These are phyloP conservation scores for Rutstroemia sp. DNA, from an alignment of 2,329 filamentous ascomycete species.

Conservation along the genomic window DNA sequence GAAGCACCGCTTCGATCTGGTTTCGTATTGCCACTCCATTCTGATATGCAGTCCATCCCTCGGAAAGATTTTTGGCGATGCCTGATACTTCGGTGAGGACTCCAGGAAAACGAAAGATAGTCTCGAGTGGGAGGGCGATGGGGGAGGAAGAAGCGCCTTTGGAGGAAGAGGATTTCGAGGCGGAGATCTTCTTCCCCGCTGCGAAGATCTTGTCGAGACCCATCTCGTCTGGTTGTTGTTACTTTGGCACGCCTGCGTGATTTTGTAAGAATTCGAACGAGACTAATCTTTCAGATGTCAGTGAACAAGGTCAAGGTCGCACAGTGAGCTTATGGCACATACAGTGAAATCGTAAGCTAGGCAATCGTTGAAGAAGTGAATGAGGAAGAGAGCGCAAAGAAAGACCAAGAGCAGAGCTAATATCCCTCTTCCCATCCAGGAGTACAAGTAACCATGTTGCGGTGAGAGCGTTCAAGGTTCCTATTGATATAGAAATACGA, in stretches of 20 bases:
- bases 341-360: not conserved
- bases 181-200: not conserved
- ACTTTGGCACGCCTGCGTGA: not conserved
- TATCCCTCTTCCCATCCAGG: not conserved
- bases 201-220: conserved; percentile 6
- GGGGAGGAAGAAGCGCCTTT: not conserved
- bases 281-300: not conserved
- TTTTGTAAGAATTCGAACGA: not conserved
- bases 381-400: not conserved
- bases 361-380: not conserved
- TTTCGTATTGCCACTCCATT: conserved; percentile 9
- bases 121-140: not conserved
- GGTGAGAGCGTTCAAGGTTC: conserved; percentile 3
- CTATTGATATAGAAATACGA: not conserved
- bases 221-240: conserved; percentile 1
- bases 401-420: not conserved
- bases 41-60: conserved; percentile 9
- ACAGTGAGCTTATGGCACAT: not conserved
- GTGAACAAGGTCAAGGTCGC: not conserved
- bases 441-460: conserved; percentile 6
- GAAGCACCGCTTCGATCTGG: conserved; percentile 5
- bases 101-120: conserved; percentile 7
- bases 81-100: conserved; percentile 6
- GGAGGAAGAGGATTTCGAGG: not conserved
- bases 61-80: conserved; percentile 7